These are phyloP conservation scores for Solanum pimpinellifolium DNA, from an alignment of 257 asterid genomes.

Conservation along the genomic window DNA sequence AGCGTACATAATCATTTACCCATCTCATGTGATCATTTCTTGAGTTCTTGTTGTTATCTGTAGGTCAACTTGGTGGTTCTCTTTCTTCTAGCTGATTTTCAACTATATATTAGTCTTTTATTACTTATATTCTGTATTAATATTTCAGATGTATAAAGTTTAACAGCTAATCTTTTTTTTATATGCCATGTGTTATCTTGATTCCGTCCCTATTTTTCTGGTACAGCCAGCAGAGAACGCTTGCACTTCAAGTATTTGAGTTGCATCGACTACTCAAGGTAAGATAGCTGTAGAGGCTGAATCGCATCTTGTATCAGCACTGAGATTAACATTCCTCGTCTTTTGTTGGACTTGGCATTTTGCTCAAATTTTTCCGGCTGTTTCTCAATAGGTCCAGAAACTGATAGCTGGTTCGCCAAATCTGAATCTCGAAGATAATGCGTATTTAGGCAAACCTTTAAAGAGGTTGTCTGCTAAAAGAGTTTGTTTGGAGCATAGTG, in stretches of 20 bases:
- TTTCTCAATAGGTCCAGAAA: conserved; percentile 58
- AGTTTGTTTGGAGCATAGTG: conserved; percentile 24
- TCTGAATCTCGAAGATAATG: conserved; percentile 36
- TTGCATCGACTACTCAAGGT: conserved; percentile 89
- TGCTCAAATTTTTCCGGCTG: neutral
- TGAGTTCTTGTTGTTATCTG: neutral
- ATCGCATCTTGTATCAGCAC: neutral
- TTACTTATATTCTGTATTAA: neutral
- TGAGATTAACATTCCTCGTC: neutral
- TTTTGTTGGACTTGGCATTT: neutral
- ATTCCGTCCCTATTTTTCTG: neutral
- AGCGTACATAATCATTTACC: neutral
- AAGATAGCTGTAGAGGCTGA: neutral
- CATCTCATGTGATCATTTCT: neutral
- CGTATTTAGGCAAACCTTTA: conserved; percentile 30
- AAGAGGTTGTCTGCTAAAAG: conserved; percentile 30
- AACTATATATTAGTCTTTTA: neutral
- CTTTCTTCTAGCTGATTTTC: neutral
- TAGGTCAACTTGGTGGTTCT: neutral
- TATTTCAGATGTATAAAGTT: neutral
- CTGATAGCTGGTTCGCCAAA: conserved; percentile 57
- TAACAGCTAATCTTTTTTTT: neutral
- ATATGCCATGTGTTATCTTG: neutral
- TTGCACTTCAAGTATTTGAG: conserved; percentile 95
- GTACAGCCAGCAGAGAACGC: conserved; percentile 76